phyloP scores from a whole-genome alignment of 1,139 yeast species.

The Yueomyces sp. region DNA sequence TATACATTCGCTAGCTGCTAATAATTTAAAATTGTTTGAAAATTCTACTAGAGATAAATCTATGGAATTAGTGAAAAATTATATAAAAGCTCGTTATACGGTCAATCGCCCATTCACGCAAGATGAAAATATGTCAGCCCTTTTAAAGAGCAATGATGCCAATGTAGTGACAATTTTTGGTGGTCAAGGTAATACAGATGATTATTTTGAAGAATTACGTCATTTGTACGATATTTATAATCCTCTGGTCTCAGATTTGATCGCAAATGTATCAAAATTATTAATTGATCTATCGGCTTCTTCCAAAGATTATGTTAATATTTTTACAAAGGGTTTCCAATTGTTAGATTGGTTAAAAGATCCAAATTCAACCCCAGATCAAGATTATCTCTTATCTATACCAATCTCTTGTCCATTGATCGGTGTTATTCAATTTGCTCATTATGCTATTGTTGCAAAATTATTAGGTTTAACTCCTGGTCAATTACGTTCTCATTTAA shows the following conservation, averaged over 20 bases:
- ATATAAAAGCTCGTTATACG: slow-evolving; percentile 42
- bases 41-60: slow-evolving; percentile 63
- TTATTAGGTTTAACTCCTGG: slow-evolving; percentile 85
- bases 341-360: slow-evolving; percentile 74
- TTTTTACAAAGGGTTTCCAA: slow-evolving; percentile 89
- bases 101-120: slow-evolving; percentile 32
- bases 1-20: slow-evolving; percentile 81
- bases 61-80: slow-evolving; percentile 62
- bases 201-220: slow-evolving; percentile 91
- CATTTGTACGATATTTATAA: slow-evolving; percentile 69
- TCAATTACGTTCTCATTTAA: slow-evolving; percentile 54
- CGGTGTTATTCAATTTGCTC: slow-evolving; percentile 89
- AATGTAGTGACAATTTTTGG: slow-evolving; percentile 69
- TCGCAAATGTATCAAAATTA: slow-evolving; percentile 54
- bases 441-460: slow-evolving; percentile 79
- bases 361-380: slow-evolving; percentile 81
- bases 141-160: slow-evolving; percentile 40
- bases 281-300: slow-evolving; percentile 52
- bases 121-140: slow-evolving; percentile 46
- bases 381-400: slow-evolving; percentile 75
- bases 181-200: slow-evolving; percentile 98
- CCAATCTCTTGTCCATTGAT: slow-evolving; percentile 94
- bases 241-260: slow-evolving; percentile 61
- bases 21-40: slow-evolving; percentile 49
- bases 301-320: slow-evolving; percentile 59